A percentile compares a stretch with the other conserved stretches of the same genome.
These are phyloP conservation scores for Mycena belliarum DNA, from an alignment of 768 basidiomycete species.

Conservation along the genomic window DNA sequence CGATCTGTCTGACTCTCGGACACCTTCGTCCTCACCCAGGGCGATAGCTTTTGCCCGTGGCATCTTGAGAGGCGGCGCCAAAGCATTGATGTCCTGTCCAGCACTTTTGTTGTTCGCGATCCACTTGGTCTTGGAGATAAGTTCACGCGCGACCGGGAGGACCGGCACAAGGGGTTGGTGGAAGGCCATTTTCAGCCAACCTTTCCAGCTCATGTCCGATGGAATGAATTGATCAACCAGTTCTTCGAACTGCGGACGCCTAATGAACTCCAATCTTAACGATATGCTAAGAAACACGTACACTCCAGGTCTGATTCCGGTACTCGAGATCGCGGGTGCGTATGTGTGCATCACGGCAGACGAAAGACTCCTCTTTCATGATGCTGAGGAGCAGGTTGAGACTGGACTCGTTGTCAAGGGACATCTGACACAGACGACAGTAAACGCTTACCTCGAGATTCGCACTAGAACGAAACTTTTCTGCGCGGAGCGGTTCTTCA, in stretches of 20 bases:
- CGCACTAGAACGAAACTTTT: slow-evolving; percentile 83
- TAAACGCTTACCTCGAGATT: slow-evolving; percentile 59
- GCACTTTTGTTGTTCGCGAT: slow-evolving; percentile 39
- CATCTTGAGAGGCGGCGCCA: slow-evolving; percentile 5
- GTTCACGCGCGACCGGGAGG: slow-evolving; percentile 74
- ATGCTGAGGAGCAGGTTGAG: slow-evolving; percentile 75
- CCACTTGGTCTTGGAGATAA: slow-evolving; percentile 77
- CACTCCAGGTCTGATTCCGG: slow-evolving; percentile 81
- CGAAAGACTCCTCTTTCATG: slow-evolving; percentile 82
- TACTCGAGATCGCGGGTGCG: slow-evolving; percentile 80
- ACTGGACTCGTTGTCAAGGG: slow-evolving; percentile 35
- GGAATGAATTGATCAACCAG: slow-evolving; percentile 79
- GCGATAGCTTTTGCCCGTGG: slow-evolving; percentile 5
- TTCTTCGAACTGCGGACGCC: slow-evolving; percentile 88
- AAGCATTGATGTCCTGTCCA: slow-evolving; percentile 7
- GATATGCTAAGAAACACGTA: slow-evolving; percentile 48
- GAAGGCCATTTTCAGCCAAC: slow-evolving; percentile 83
- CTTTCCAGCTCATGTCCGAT: slow-evolving; percentile 74
- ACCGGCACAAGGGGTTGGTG: slow-evolving; percentile 79
- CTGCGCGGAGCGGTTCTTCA: slow-evolving; percentile 77
- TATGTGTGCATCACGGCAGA: slow-evolving; percentile 77
- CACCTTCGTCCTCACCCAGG: slow-evolving; percentile 6
- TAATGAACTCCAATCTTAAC: too few species aligned
- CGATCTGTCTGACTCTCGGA: slow-evolving; percentile 13
- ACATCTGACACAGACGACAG: slow-evolving; percentile 15